Evolutionary conservation across 2,329 filamentous ascomycete species (phyloP).

Genomic region (Bipolaris sorokiniana): DNA sequence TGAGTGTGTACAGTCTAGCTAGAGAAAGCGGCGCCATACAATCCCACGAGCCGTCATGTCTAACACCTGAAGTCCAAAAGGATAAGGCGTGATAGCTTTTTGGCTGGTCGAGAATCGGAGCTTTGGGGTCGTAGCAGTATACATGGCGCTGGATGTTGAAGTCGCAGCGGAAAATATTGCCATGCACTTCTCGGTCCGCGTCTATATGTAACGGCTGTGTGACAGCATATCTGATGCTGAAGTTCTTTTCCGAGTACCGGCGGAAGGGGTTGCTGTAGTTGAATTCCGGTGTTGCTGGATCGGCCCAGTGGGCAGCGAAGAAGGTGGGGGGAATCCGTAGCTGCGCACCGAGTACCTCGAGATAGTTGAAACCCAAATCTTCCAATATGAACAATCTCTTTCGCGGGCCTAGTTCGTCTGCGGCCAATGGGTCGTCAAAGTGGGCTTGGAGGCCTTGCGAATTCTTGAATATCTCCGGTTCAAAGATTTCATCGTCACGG

Average conservation of each 20-base stretch:
- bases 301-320: slow-evolving; percentile 20
- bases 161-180: slow-evolving; percentile 6
- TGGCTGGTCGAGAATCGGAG: slow-evolving; percentile 12
- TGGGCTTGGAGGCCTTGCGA: background rate
- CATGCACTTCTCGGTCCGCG: background rate
- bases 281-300: slow-evolving; percentile 15
- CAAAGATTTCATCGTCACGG: background rate
- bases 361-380: background rate
- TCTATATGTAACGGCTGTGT: slow-evolving; percentile 12
- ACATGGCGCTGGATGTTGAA: slow-evolving; percentile 16
- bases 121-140: slow-evolving; percentile 10
- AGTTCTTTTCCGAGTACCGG: slow-evolving; percentile 9
- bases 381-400: background rate
- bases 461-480: background rate
- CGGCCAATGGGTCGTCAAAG: background rate
- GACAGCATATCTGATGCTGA: slow-evolving; percentile 7
- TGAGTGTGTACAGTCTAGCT: background rate
- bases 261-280: slow-evolving; percentile 16
- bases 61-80: slow-evolving; percentile 12
- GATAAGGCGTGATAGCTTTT: slow-evolving; percentile 16
- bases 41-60: slow-evolving; percentile 12
- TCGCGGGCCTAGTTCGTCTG: background rate
- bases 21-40: background rate
- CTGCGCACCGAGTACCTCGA: slow-evolving; percentile 5
- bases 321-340: slow-evolving; percentile 15